A percentile compares a stretch with the other conserved stretches of the same genome.
These are phyloP conservation scores for Colletotrichum truncatum DNA, from an alignment of 2,329 filamentous ascomycete genomes.

Conservation along the genomic window DNA sequence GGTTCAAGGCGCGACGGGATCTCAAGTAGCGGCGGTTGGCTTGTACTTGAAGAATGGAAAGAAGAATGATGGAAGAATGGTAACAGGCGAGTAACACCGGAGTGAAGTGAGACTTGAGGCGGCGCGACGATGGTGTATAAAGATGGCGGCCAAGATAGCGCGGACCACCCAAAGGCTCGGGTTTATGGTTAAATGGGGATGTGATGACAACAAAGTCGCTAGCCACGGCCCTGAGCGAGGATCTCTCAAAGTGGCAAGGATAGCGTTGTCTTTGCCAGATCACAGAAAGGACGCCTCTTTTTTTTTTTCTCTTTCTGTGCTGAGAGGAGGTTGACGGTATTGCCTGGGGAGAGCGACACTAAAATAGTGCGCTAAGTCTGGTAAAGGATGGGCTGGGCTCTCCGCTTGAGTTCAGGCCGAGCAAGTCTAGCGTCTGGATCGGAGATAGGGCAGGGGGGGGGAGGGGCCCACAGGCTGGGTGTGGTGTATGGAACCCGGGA, in stretches of 20 bases:
- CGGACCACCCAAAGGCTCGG: slow-evolving; percentile 32
- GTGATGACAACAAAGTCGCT: slow-evolving; percentile 33
- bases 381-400: slow-evolving; percentile 33
- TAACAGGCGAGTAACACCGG: slow-evolving; percentile 16
- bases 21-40: slow-evolving; percentile 24
- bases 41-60: slow-evolving; percentile 31
- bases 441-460: slow-evolving; percentile 30
- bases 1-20: slow-evolving; percentile 19
- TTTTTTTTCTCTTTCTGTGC: slow-evolving; percentile 22
- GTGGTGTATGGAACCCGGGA: slow-evolving; percentile 22
- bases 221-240: slow-evolving; percentile 33
- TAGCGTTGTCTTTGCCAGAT: slow-evolving; percentile 32
- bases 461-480: slow-evolving; percentile 19
- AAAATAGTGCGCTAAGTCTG: slow-evolving; percentile 33
- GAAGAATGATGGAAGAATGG: slow-evolving; percentile 28
- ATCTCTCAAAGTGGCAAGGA: slow-evolving; percentile 33
- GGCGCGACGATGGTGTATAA: slow-evolving; percentile 34
- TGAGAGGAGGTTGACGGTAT: slow-evolving; percentile 22
- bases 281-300: slow-evolving; percentile 28
- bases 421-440: slow-evolving; percentile 32
- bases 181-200: slow-evolving; percentile 34
- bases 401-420: slow-evolving; percentile 30
- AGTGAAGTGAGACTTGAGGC: slow-evolving; percentile 32
- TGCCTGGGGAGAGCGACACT: slow-evolving; percentile 33
- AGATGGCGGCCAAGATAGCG: slow-evolving; percentile 33